Percentiles rank a stretch among this genome's conserved stretches.
These are phyloP conservation scores for Clohesyomyces aquaticus DNA, from an alignment of 495 filamentous ascomycete genomes.

Conservation along the genomic window DNA sequence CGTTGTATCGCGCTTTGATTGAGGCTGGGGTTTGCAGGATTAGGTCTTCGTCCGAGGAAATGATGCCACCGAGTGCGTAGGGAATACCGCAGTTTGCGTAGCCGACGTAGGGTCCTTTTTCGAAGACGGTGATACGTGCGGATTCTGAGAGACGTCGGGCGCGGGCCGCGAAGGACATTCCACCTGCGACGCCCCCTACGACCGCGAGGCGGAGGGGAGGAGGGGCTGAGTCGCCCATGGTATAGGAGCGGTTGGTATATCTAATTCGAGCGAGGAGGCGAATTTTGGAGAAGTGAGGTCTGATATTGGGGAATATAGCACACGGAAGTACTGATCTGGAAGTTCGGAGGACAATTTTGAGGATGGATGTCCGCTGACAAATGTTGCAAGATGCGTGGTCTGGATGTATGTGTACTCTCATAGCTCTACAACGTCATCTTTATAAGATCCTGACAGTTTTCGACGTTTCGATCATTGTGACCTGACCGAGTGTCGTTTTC, in stretches of 20 bases:
- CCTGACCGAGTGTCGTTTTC: neutral
- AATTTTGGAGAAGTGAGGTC: neutral
- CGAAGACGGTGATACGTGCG: conserved; percentile 45
- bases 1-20: conserved; percentile 41
- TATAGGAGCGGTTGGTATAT: neutral
- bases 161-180: conserved; percentile 46
- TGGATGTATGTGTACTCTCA: no score
- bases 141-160: conserved; percentile 44
- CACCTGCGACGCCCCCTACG: conserved; percentile 45
- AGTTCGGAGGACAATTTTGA: no score
- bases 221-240: neutral
- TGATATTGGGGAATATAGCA: neutral
- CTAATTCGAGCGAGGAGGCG: neutral
- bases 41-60: conserved; percentile 35
- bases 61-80: conserved; percentile 44
- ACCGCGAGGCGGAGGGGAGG: conserved; percentile 20
- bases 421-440: no score
- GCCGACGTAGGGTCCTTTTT: conserved; percentile 44
- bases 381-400: no score
- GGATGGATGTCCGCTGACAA: no score
- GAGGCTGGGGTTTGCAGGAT: conserved; percentile 41
- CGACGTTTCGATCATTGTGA: neutral
- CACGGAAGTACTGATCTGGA: no score
- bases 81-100: conserved; percentile 49
- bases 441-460: neutral